Evolutionary conservation across 1,139 yeast species (phyloP), one percentile per base, ranked within the genome.

Genomic region (Meyerozyma carpophila): DNA sequence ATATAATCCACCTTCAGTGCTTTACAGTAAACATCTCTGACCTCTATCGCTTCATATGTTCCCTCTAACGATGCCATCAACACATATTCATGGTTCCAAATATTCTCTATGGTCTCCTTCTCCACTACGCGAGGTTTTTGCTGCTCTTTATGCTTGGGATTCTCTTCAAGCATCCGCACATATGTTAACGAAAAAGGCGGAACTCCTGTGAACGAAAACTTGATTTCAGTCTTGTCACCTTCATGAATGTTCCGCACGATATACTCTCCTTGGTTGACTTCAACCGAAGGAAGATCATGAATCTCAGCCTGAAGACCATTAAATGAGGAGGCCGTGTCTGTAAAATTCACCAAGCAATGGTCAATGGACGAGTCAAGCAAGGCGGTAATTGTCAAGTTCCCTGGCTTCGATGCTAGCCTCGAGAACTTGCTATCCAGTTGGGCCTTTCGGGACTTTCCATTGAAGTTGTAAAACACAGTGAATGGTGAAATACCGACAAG

Each of bases 261-360:
- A 24, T 79, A 72, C 44, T 82, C 84, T 36, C 95, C 95, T 54
- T 84, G 87, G 39, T 84, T 80, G 13, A 91, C 82, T 50, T 84
- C 90, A n/a, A 91, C 97, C 0, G 95, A 83, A 9, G 99, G 99
- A 34, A 91, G 74, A 28, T 85, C 89, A 55, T 88, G 91, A 13
- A 93, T 77, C 6, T 63, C 59, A 8, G 86, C 71, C 8, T 70
- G 63, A 47, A 85, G 64, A 11, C 69, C 75, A 5, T 72, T 68
- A 29, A 52, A 55, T 1, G 59, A 62, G 47, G 65, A 59, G 7
- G 65, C 59, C 2, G 69, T 58, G 5, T 58, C 51, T 1, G 79
- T 73, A 53, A 83, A 79, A 47, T 79, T 73, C 4, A 84, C 90
- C 38, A 75, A 58, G 63, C 98, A 93, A 46, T 79, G 78, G 21